Evolutionary conservation across 108 stramenopile species (phyloP), one percentile per base, ranked within the genome.

Genomic region (Fragilariopsis cylindrus): DNA sequence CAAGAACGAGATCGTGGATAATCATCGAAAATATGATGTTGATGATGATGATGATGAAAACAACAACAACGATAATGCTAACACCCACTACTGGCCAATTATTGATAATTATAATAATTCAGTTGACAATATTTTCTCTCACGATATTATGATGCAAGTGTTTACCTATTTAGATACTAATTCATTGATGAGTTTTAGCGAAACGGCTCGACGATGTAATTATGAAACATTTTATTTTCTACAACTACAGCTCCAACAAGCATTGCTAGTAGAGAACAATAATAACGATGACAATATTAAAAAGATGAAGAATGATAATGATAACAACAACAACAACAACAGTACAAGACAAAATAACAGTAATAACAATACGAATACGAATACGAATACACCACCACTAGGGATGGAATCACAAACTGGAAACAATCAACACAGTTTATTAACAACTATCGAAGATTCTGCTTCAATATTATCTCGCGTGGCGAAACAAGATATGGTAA

Each of bases 181-280:
- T 4, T 81, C 85, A 2, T 45, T 93, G 48, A 76, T 87, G 4
- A 57, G 80, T n/a, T 91, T 93, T 68, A 88, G 87, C 6, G 89
- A 91, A 76, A 93, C 90, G 5, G 84, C 81, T 18, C 62, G 82
- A 21, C 69, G 82, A 18, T 82, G 85, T 1, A 93, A 93, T 50
- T 89, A 87, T 71, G 90, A 91, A 83, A 78, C 76, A 21, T 90
- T 88, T 71, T 89, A 91, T 54, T 91, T 84, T 77, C 68, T 93
- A 60, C 90, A 90, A 58, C 79, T 91, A 41, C 90, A 90, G 70
- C 78, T 93, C 49, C 88, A 93, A 71, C 71, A 88, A 57, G 85
- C 90, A 1, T 44, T 90, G 42, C 45, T 89, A 44, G 56, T 81
- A 49, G 47, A 76, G 57, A 41, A 48, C 16, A 68, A 7, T 5